phyloP scores from a whole-genome alignment of 164 flowering plant species.

The Litsea cubeba region DNA sequence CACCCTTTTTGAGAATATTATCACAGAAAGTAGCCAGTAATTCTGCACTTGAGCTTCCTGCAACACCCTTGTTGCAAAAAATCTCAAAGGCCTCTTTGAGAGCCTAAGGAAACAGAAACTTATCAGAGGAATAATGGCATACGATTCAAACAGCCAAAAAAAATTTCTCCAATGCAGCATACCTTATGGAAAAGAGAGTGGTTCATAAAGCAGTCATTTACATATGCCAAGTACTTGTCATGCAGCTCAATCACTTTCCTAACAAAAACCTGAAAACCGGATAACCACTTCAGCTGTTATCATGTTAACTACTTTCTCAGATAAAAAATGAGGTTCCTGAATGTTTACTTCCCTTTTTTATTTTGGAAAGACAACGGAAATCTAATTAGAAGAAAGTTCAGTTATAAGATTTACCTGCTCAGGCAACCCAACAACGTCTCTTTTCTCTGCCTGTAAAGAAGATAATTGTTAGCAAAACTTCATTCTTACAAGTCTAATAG shows the following conservation, averaged over 20 bases:
- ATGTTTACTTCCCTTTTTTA: no score
- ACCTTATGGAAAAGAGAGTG: slow-evolving; percentile 97
- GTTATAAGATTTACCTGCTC: slow-evolving; percentile 58
- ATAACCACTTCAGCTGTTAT: slow-evolving; percentile 12
- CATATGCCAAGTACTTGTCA: slow-evolving; percentile 86
- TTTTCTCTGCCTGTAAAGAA: slow-evolving; percentile 67
- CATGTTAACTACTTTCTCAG: background rate
- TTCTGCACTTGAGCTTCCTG: slow-evolving; percentile 90
- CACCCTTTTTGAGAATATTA: slow-evolving; percentile 91
- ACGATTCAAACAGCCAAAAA: background rate
- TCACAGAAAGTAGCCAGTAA: slow-evolving; percentile 89
- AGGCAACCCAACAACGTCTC: slow-evolving; percentile 69
- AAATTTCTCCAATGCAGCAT: slow-evolving; percentile 3
- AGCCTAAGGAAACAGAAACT: slow-evolving; percentile 41
- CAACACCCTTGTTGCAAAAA: slow-evolving; percentile 87
- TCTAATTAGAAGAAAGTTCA: background rate
- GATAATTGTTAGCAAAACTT: slow-evolving; percentile 7
- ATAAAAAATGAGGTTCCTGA: background rate
- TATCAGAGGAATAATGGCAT: slow-evolving; percentile 7
- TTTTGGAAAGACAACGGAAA: no score
- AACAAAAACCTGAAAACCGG: slow-evolving; percentile 62
- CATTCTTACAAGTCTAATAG: background rate
- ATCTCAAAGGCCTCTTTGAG: slow-evolving; percentile 92
- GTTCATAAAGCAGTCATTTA: slow-evolving; percentile 66
- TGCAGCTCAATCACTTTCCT: slow-evolving; percentile 87